Percentiles rank a stretch among this genome's conserved stretches.
phyloP scores from a whole-genome alignment of 164 flowering plant species.

The Vitis vinifera region ASM3070453v1 NC_081822.1:14832501-14833000 shows the following conservation, averaged over 20 bases:
- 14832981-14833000: slow-evolving; percentile 83
- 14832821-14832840: slow-evolving; percentile 64
- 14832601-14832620: slow-evolving; percentile 56
- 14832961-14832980: slow-evolving; percentile 59
- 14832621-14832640: slow-evolving; percentile 69
- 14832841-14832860: slow-evolving; percentile 40
- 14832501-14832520: slow-evolving; percentile 76
- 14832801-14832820: slow-evolving; percentile 76
- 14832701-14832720: slow-evolving; percentile 51
- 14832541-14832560: slow-evolving; percentile 77
- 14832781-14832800: slow-evolving; percentile 79
- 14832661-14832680: slow-evolving; percentile 45
- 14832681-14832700: slow-evolving; percentile 67
- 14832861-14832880: slow-evolving; percentile 45
- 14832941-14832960: slow-evolving; percentile 37
- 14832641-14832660: slow-evolving; percentile 67
- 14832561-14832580: slow-evolving; percentile 79
- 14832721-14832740: slow-evolving; percentile 35
- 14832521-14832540: slow-evolving; percentile 71
- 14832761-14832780: slow-evolving; percentile 59
- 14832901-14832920: slow-evolving; percentile 79
- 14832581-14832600: slow-evolving; percentile 73
- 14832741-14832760: slow-evolving; percentile 42
- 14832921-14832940: slow-evolving; percentile 78
- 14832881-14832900: slow-evolving; percentile 62